phyloP scores from a whole-genome alignment of 106 monocot species.

The Triglochin maritima region DNA sequence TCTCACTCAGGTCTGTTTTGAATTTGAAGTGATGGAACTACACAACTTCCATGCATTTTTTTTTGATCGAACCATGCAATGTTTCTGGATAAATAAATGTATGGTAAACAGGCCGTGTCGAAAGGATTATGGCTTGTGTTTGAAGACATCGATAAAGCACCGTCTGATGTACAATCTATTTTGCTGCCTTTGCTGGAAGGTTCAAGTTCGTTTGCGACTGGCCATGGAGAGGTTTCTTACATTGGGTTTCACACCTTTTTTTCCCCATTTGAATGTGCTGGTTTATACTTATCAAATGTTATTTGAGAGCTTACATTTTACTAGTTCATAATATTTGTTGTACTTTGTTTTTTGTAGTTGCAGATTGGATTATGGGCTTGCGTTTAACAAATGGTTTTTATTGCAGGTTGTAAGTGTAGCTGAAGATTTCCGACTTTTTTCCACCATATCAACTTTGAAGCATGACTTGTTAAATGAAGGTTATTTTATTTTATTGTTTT shows the following conservation, averaged over 20 bases:
- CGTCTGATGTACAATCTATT: slow-evolving; percentile 78
- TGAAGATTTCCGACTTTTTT: slow-evolving; percentile 77
- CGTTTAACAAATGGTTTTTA: background rate
- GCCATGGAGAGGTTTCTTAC: slow-evolving; percentile 63
- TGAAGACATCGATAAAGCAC: slow-evolving; percentile 95
- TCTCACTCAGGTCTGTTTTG: slow-evolving; percentile 67
- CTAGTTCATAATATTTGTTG: background rate
- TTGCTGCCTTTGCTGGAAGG: slow-evolving; percentile 88
- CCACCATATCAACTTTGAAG: slow-evolving; percentile 56
- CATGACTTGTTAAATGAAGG: slow-evolving; percentile 47
- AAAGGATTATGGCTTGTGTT: slow-evolving; percentile 85
- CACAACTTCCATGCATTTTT: no score
- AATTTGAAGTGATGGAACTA: background rate
- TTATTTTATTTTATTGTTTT: slow-evolving; percentile 1
- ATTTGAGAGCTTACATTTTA: background rate
- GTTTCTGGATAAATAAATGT: background rate
- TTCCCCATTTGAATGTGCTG: background rate
- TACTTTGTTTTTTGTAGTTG: background rate
- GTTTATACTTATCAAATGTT: background rate
- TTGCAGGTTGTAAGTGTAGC: slow-evolving; percentile 51
- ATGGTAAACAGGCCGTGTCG: slow-evolving; percentile 42
- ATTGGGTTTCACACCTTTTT: background rate
- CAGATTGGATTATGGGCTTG: background rate
- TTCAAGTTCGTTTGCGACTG: slow-evolving; percentile 55
- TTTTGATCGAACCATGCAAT: no score